These are phyloP conservation scores for Populus hybrid DNA, from an alignment of 441 rosid species.

Conservation along the genomic window DNA sequence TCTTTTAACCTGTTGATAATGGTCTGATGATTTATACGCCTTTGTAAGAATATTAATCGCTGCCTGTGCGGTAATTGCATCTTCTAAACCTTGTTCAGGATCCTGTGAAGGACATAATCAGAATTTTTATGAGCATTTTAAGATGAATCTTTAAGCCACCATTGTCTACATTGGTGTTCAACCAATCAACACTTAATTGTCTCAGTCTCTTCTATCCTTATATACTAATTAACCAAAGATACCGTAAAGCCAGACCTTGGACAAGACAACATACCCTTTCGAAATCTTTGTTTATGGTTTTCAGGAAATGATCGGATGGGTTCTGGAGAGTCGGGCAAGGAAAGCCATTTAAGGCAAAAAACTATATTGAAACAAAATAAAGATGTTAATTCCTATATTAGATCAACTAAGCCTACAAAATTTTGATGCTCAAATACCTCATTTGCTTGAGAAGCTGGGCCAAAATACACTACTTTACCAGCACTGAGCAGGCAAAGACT, in stretches of 20 bases:
- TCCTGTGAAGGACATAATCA: neutral
- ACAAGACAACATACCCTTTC: constrained; percentile 23
- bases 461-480: constrained; percentile 40
- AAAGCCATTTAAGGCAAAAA: constrained; percentile 48
- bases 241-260: no score
- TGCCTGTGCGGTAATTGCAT: constrained; percentile 27
- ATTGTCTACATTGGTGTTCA: neutral
- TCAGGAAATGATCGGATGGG: constrained; percentile 57
- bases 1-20: constrained; percentile 24
- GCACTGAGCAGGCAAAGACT: constrained; percentile 40
- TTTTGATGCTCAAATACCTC: constrained; percentile 21
- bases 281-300: constrained; percentile 51
- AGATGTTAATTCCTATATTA: neutral
- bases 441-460: constrained; percentile 38
- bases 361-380: constrained; percentile 21
- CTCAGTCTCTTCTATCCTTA: no score
- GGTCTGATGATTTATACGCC: constrained; percentile 38
- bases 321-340: constrained; percentile 49
- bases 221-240: no score
- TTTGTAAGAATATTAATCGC: constrained; percentile 32
- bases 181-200: neutral
- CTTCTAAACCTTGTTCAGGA: neutral
- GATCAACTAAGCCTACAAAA: neutral
- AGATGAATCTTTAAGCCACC: neutral
- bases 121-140: neutral